Conservation (phyloP, 179 eudicot genomes). For the Actinidia chinensis region DNA sequence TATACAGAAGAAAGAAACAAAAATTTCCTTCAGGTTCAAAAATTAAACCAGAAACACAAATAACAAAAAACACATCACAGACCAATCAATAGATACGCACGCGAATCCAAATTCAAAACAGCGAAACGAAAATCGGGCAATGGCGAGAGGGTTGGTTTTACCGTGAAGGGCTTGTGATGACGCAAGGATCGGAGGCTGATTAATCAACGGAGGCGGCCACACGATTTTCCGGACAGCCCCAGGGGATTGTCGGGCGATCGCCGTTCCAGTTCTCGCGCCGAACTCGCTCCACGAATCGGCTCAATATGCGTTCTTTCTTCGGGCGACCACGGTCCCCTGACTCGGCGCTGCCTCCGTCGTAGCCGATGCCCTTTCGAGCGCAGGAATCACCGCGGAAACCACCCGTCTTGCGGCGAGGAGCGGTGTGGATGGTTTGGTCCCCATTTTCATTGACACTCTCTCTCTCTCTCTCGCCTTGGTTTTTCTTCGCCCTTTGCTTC, state of each 20-base stretch:
- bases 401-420: slow-evolving; percentile 28
- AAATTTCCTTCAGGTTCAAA: slow-evolving; percentile 11
- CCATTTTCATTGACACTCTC: slow-evolving; percentile 13
- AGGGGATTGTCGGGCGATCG: no score
- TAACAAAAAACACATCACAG: neutral
- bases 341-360: slow-evolving; percentile 24
- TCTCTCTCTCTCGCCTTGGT: slow-evolving; percentile 4
- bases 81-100: neutral
- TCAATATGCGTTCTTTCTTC: no score
- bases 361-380: slow-evolving; percentile 19
- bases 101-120: neutral
- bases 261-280: no score
- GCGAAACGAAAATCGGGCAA: neutral
- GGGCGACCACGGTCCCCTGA: slow-evolving; percentile 55
- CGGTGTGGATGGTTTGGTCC: slow-evolving; percentile 37
- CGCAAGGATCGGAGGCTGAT: no score
- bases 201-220: no score
- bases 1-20: neutral
- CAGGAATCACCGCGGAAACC: slow-evolving; percentile 11
- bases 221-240: no score
- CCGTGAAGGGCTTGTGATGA: no score
- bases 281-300: no score
- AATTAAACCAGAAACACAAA: neutral
- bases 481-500: neutral
- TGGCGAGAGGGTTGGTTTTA: no score